Conservation (phyloP, 768 basidiomycete genomes). For the Piloderma croceum region DNA sequence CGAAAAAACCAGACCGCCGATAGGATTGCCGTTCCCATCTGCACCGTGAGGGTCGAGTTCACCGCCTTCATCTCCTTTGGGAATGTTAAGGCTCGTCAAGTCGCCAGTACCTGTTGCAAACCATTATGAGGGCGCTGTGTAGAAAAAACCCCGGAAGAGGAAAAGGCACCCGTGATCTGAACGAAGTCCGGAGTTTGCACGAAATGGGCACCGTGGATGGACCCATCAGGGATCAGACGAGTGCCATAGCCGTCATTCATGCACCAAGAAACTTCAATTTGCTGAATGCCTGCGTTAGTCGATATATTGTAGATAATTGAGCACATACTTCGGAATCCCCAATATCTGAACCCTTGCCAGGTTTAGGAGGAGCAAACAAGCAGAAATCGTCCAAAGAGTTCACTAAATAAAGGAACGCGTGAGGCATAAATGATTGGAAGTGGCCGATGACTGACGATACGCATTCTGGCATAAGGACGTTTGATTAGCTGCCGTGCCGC, state of each 20-base stretch:
- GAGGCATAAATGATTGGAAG: background rate
- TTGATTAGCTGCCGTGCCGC: conserved; percentile 49
- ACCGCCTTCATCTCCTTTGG: conserved; percentile 52
- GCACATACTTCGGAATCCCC: conserved; percentile 54
- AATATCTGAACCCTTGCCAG: conserved; percentile 46
- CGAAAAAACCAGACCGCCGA: conserved; percentile 70
- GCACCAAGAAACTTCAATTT: conserved; percentile 51
- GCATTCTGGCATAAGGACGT: conserved; percentile 63
- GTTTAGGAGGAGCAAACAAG: conserved; percentile 45
- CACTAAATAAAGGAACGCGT: conserved; percentile 35
- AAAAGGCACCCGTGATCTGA: conserved; percentile 51
- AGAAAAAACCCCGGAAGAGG: background rate
- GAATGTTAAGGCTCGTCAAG: conserved; percentile 60
- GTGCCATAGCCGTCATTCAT: conserved; percentile 53
- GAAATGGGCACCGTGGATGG: conserved; percentile 64
- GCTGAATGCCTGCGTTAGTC: too few species aligned
- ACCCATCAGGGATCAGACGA: conserved; percentile 65
- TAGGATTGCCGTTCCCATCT: conserved; percentile 49
- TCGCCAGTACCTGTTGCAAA: conserved; percentile 49
- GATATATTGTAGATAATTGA: background rate
- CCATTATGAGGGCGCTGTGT: conserved; percentile 10
- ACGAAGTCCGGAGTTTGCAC: conserved; percentile 71
- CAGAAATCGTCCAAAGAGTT: conserved; percentile 57
- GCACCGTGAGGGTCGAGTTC: conserved; percentile 70
- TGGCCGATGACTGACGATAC: conserved; percentile 21